These are phyloP conservation scores for Quillaja saponaria DNA, from an alignment of 306 rosid genomes.

Conservation along the genomic window DNA sequence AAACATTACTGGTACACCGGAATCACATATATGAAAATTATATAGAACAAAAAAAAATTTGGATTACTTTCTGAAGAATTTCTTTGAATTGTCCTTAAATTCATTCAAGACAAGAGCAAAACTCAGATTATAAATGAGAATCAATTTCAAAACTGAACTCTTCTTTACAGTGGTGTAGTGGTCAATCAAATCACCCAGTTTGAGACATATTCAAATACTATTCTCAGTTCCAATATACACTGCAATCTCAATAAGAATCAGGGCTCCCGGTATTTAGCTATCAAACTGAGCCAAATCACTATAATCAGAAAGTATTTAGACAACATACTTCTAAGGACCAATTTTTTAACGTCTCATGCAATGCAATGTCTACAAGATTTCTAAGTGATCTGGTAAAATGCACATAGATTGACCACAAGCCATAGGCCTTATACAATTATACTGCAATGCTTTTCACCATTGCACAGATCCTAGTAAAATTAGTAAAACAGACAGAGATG, in stretches of 20 bases:
- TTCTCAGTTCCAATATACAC: slow-evolving; percentile 17
- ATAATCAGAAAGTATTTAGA: slow-evolving; percentile 12
- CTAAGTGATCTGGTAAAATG: no score
- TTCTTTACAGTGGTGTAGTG: slow-evolving; percentile 6
- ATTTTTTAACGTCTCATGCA: slow-evolving; percentile 10
- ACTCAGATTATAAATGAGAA: no score
- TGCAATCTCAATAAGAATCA: slow-evolving; percentile 4
- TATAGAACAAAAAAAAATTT: no score
- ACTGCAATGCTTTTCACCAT: slow-evolving; percentile 6
- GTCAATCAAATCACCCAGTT: slow-evolving; percentile 16
- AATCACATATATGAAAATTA: no score
- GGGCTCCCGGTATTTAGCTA: slow-evolving; percentile 1
- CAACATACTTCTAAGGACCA: slow-evolving; percentile 6
- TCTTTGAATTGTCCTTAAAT: no score
- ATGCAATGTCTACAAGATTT: not conserved
- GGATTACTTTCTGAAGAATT: no score
- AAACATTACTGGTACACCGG: slow-evolving; percentile 24
- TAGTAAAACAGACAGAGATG: slow-evolving; percentile 16
- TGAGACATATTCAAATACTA: slow-evolving; percentile 13
- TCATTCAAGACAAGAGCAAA: no score
- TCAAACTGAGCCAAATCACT: slow-evolving; percentile 6
- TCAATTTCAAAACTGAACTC: slow-evolving; percentile 9
- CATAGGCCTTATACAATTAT: no score
- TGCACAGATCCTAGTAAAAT: slow-evolving; percentile 21
- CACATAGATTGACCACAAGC: no score